phyloP scores from a whole-genome alignment of 2,329 filamentous ascomycete species.

The Verticillium tricorpus region DNA sequence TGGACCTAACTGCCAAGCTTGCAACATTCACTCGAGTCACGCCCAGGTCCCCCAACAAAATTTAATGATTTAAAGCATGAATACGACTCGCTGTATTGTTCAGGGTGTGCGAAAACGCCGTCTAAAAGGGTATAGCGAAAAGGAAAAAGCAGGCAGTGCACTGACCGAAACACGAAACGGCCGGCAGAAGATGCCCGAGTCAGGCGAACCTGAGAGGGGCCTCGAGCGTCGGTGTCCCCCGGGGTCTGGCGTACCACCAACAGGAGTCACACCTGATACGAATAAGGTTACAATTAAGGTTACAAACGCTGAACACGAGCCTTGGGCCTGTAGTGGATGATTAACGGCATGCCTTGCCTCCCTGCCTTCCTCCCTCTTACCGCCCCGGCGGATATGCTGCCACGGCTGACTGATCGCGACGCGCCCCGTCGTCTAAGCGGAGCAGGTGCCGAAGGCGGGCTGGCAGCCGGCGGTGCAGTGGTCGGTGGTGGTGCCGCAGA shows the following conservation, averaged over 20 bases:
- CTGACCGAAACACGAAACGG: background rate
- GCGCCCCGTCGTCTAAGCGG: background rate
- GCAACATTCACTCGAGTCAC: too few species aligned
- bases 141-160: background rate
- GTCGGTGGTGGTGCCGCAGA: conserved; percentile 13
- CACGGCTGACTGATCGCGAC: background rate
- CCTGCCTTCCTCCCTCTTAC: too few species aligned
- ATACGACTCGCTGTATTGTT: background rate
- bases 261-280: background rate
- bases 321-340: too few species aligned
- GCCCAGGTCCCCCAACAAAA: too few species aligned
- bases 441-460: conserved; percentile 10
- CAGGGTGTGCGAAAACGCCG: background rate
- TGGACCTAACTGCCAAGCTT: too few species aligned
- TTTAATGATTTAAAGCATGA: too few species aligned
- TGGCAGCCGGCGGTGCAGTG: conserved; percentile 14
- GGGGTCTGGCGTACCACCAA: background rate
- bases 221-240: background rate
- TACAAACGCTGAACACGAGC: background rate
- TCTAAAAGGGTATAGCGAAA: background rate
- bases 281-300: background rate
- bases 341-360: too few species aligned
- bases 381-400: background rate
- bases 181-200: background rate
- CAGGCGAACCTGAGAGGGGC: background rate